phyloP scores from a whole-genome alignment of 1,284 basidiomycete species.

The Naganishia sp. region DNA sequence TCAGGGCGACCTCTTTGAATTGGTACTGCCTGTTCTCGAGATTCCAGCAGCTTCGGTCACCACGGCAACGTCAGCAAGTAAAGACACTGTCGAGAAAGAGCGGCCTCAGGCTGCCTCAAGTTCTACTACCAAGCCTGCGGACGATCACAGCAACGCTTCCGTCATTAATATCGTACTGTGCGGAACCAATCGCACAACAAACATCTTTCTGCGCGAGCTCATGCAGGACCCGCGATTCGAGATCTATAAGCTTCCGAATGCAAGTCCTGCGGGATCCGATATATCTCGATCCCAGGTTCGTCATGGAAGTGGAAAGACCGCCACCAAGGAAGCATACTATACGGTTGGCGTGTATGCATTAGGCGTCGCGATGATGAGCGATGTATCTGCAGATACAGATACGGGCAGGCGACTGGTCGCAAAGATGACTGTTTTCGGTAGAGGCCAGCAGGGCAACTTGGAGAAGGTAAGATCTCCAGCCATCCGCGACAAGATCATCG shows the following conservation, averaged over 20 bases:
- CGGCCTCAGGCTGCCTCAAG: no score
- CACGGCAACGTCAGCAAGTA: neutral
- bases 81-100: neutral
- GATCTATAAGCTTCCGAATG: slow-evolving; percentile 13
- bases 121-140: neutral
- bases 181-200: slow-evolving; percentile 28
- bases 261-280: neutral
- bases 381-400: neutral
- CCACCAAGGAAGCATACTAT: neutral
- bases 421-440: slow-evolving; percentile 24
- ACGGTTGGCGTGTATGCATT: slow-evolving; percentile 12
- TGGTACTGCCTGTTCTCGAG: slow-evolving; percentile 25
- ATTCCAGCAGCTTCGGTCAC: slow-evolving; percentile 11
- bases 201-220: slow-evolving; percentile 21
- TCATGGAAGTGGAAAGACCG: neutral
- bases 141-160: neutral
- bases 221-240: slow-evolving; percentile 24
- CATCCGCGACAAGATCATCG: neutral
- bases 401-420: slow-evolving; percentile 10
- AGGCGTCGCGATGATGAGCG: neutral
- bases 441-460: slow-evolving; percentile 24
- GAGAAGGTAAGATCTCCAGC: neutral
- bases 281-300: neutral
- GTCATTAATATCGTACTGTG: slow-evolving; percentile 23
- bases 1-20: slow-evolving; percentile 24